phyloP scores from a whole-genome alignment of 768 basidiomycete genomes.

The Hysterangium stoloniferum region DNA sequence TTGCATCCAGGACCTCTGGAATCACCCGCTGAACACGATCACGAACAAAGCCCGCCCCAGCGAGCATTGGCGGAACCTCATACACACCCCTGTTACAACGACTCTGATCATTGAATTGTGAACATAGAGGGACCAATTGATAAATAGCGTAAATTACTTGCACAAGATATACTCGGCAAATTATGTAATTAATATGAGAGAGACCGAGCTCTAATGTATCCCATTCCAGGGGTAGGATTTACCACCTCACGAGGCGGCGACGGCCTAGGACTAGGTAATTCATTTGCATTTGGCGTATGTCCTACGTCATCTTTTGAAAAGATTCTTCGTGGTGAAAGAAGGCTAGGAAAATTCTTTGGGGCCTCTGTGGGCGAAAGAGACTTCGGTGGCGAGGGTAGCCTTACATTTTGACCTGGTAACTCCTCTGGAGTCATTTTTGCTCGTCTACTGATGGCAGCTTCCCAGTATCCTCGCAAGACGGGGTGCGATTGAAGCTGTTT shows the following conservation, averaged over 20 bases:
- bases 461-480: constrained; percentile 11
- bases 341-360: neutral
- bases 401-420: neutral
- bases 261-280: neutral
- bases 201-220: constrained; percentile 1
- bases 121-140: too few relatives aligned
- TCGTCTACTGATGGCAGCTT: constrained; percentile 7
- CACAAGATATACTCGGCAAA: too few relatives aligned
- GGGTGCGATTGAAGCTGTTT: constrained; percentile 44
- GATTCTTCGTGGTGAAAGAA: neutral
- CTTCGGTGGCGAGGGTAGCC: neutral
- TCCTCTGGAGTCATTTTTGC: neutral
- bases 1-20: neutral
- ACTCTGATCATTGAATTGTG: too few relatives aligned
- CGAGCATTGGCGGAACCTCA: too few relatives aligned
- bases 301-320: neutral
- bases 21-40: too few relatives aligned
- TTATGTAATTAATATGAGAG: neutral
- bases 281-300: neutral
- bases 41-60: too few relatives aligned
- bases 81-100: too few relatives aligned
- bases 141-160: too few relatives aligned
- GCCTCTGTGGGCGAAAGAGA: constrained; percentile 4
- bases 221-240: neutral
- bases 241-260: neutral